These are phyloP conservation scores for Wickerhamomyces xylosicus DNA, from an alignment of 805 yeast species.

Conservation along the genomic window DNA sequence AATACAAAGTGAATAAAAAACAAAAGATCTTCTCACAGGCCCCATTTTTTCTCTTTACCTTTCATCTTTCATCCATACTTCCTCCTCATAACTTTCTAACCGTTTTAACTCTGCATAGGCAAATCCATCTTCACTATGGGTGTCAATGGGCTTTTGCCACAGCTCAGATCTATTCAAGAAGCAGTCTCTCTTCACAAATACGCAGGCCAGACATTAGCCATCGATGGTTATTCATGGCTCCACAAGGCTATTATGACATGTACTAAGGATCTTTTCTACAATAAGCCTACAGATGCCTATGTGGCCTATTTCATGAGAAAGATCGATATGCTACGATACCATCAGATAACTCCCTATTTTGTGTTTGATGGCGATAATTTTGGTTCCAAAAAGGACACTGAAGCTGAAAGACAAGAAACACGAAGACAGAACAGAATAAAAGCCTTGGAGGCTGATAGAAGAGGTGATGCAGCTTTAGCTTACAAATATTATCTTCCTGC, in stretches of 20 bases:
- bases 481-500: slow-evolving; percentile 64
- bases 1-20: too few relatives aligned
- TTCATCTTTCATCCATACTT: too few relatives aligned
- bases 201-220: slow-evolving; percentile 70
- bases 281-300: slow-evolving; percentile 60
- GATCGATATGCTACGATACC: slow-evolving; percentile 50
- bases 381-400: slow-evolving; percentile 71
- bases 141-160: slow-evolving; percentile 72
- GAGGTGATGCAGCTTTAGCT: slow-evolving; percentile 53
- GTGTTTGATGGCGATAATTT: slow-evolving; percentile 91
- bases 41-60: too few relatives aligned
- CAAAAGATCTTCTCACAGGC: too few relatives aligned
- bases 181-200: slow-evolving; percentile 46
- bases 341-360: slow-evolving; percentile 71
- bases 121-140: slow-evolving; percentile 44
- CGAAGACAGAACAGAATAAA: slow-evolving; percentile 47
- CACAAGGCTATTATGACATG: slow-evolving; percentile 81
- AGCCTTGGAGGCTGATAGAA: slow-evolving; percentile 40
- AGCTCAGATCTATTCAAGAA: slow-evolving; percentile 63
- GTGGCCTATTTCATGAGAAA: slow-evolving; percentile 59
- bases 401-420: slow-evolving; percentile 44
- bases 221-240: slow-evolving; percentile 97
- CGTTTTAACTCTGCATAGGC: too few relatives aligned
- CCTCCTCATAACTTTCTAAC: too few relatives aligned
- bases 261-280: slow-evolving; percentile 70